Evolutionary conservation across 495 filamentous ascomycete genomes (phyloP).

Genomic region (Bathelium albidoporum): DNA sequence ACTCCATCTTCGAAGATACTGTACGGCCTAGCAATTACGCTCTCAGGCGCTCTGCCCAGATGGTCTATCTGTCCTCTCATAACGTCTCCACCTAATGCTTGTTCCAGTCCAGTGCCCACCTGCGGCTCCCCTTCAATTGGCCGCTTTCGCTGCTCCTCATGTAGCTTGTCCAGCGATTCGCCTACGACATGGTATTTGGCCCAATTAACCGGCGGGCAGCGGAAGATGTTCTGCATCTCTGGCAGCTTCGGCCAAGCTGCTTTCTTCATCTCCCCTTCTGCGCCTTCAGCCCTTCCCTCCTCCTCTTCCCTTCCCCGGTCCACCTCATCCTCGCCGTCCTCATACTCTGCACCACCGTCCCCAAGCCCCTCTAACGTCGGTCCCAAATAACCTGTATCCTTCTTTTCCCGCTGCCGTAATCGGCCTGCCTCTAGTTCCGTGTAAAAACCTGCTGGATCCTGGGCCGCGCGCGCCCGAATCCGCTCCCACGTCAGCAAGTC

Average conservation of each 20-base stretch:
- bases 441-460: constrained; percentile 58
- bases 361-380: constrained; percentile 24
- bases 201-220: constrained; percentile 84
- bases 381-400: constrained; percentile 18
- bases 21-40: constrained; percentile 63
- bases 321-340: constrained; percentile 28
- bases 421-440: constrained; percentile 49
- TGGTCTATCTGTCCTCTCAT: constrained; percentile 26
- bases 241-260: constrained; percentile 52
- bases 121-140: constrained; percentile 47
- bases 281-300: background rate
- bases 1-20: constrained; percentile 49
- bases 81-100: background rate
- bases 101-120: constrained; percentile 17
- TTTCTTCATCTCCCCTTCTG: constrained; percentile 11
- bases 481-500: constrained; percentile 57
- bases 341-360: constrained; percentile 27
- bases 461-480: constrained; percentile 53
- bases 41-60: constrained; percentile 36
- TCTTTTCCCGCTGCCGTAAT: constrained; percentile 26
- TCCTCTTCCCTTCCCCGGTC: background rate
- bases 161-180: constrained; percentile 68
- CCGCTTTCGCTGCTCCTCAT: constrained; percentile 60
- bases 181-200: constrained; percentile 77
- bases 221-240: constrained; percentile 68